Base-by-base conservation (phyloP, 2,329 filamentous ascomycete species). In the Cordyceps tenuipes region DNA sequence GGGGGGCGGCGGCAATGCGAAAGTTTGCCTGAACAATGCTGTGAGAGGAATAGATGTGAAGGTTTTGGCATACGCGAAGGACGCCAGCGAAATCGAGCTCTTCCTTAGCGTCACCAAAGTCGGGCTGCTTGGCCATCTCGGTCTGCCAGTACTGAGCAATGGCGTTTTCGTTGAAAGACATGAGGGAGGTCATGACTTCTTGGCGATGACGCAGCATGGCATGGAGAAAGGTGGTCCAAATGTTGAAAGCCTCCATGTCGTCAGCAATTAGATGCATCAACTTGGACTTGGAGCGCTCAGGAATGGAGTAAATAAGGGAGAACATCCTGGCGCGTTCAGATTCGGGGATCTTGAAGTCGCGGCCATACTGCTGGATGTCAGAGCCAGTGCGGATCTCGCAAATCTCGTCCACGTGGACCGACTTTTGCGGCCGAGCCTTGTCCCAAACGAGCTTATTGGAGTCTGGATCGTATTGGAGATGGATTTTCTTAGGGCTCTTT, bases 371-470 rank as follows among this genome's bases (percentile, higher is more conserved):
- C 61, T 89, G 85, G 19, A 93, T 90, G 70, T 97, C 90, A 13
- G 83, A 82, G 19, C 90, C 91, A 39, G 87, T 85, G 63, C 92
- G 86, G 52, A 97, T 91, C 69, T 96, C 91, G 68, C 90, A 88
- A 68, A 99, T 93, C 71, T 97, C 91, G 68, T 99, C 94, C 63
- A 99, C 90, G 72, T 96, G 95, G 64, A 99, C 88, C 57, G 85
- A 86, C 71, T 97, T 97, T 26, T 85, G 83, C 1, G 89, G 86
- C 41, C 90, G 86, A 9, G 82, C 84, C 51, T 85, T 82, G 72
- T 96, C 89, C 93, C 93, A 97, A 29, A 82, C 88, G 26, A 99
- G 89, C 72, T 91, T 94, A 62, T 89, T 92, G 1, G 88, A 83
- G 68, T 93, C 88, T 26, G 88, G 81, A 67, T 97, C 91, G 26